Base-by-base conservation (phyloP, 371 early-diverging fungal genomes). In the Mortierella sp. region DNA sequence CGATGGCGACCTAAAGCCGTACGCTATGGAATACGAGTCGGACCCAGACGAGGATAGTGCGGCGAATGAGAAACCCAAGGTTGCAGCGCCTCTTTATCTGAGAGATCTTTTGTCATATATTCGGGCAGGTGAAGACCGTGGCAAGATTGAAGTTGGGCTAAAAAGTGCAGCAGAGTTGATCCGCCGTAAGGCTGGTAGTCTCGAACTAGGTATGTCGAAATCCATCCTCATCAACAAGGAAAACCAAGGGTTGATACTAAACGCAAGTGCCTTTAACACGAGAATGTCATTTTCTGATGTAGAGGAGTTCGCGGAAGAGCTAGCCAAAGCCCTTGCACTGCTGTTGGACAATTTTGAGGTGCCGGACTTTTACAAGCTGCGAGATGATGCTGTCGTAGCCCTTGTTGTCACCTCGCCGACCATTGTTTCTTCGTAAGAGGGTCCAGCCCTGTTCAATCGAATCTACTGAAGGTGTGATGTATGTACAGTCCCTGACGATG, bases 11-110 rank as follows among this genome's bases (percentile, higher is more conserved):
- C 28, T 74, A 16, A 60, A 54, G 27, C 76, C 76, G 5, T 74
- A 74, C 34, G 65, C 39, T 3, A 74, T 74, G 65, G 76, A 74
- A 21, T 31, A 69, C 10, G 76, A 74, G 34, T 74, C 76, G 0
- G 76, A 74, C 10, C 61, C 61, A 2, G 76, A 74, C 21, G 69
- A 74, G 28, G 76, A 64, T 41, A 27, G 42, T 1, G 69, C 56
- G 42, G 23, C 66, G 6, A 18, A 45, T 10, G 59, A 45, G 23
- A 68, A 56, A 21, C 56, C 64, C 27, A 74, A 69, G 39, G 61
- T 69, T 1, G 58, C 61, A 14, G 56, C 54, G 8, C 69, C 76
- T 1, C 31, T 74, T 12, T 74, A 64, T 43, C 47, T 74, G 10
- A 52, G 62, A 6, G 76, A 74, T 13, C 19, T 69, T 45, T 18